A percentile compares a stretch with the other conserved stretches of the same genome.
These are phyloP conservation scores for Myriosclerotinia curreyana DNA, from an alignment of 2,329 filamentous ascomycete genomes.

Conservation along the genomic window DNA sequence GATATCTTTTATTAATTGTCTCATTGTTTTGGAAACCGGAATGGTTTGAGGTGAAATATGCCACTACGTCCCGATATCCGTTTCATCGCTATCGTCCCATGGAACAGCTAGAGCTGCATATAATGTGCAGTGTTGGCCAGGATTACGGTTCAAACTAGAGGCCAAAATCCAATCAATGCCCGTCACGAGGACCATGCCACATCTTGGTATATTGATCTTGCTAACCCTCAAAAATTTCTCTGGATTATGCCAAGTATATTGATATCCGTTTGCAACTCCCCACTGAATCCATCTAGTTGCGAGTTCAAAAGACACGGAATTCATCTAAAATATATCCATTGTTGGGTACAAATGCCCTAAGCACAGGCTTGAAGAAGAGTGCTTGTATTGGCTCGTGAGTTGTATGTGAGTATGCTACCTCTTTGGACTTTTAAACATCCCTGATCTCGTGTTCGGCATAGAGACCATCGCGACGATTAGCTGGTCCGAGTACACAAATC, in stretches of 20 bases:
- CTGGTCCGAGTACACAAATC: neutral
- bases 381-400: neutral
- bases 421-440: neutral
- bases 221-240: constrained; percentile 15
- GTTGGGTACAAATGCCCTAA: neutral
- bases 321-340: too few relatives aligned
- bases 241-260: neutral
- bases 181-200: constrained; percentile 28
- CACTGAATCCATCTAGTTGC: neutral
- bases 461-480: constrained; percentile 12
- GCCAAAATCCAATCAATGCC: constrained; percentile 27
- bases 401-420: constrained; percentile 5
- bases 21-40: neutral
- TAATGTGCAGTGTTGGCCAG: constrained; percentile 16
- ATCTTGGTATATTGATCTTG: constrained; percentile 20
- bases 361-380: neutral
- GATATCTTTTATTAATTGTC: neutral
- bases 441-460: neutral
- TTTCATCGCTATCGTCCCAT: constrained; percentile 1
- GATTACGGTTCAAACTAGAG: constrained; percentile 14
- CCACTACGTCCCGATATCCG: neutral
- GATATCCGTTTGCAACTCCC: neutral
- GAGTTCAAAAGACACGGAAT: neutral
- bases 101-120: constrained; percentile 7
- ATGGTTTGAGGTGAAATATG: neutral